These are phyloP conservation scores for Sporobolomyces pararoseus DNA, from an alignment of 768 basidiomycete species.

Conservation along the genomic window DNA sequence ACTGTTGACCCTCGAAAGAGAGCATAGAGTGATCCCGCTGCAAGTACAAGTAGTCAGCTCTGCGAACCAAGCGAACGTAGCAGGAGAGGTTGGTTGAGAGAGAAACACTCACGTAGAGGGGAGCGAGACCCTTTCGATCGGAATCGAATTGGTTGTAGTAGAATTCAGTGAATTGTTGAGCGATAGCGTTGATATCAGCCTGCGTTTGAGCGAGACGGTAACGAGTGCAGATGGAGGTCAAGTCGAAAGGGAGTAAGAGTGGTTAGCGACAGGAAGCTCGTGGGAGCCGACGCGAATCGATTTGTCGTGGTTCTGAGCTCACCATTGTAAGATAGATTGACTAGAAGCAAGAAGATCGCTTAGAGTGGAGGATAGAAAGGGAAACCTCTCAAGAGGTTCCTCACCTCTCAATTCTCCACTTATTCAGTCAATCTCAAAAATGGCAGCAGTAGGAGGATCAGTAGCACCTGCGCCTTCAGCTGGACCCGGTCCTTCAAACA, in stretches of 20 bases:
- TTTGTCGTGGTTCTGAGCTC: not conserved
- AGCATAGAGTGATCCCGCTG: conserved; percentile 81
- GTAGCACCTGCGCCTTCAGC: conserved; percentile 31
- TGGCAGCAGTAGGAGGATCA: conserved; percentile 20
- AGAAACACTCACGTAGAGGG: conserved; percentile 68
- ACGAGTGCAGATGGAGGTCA: not conserved
- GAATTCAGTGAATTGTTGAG: conserved; percentile 66
- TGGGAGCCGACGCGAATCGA: not conserved
- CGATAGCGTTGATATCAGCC: conserved; percentile 71
- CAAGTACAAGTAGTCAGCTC: conserved; percentile 6
- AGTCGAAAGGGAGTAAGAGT: not conserved
- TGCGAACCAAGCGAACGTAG: conserved; percentile 9
- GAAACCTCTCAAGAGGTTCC: not conserved
- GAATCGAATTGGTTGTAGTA: conserved; percentile 78
- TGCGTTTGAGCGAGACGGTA: conserved; percentile 1
- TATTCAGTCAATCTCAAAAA: not conserved
- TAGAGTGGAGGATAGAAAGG: not conserved
- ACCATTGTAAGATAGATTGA: conserved; percentile 7
- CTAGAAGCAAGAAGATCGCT: not conserved
- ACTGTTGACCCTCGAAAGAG: conserved; percentile 66
- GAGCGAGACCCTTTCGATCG: conserved; percentile 57
- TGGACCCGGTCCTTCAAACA: conserved; percentile 11
- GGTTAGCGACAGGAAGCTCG: not conserved
- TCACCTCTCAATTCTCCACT: not conserved
- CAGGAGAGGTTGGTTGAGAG: conserved; percentile 27